Conservation (phyloP, 2,329 filamentous ascomycete genomes). For the Scedosporium minutisporum region DNA sequence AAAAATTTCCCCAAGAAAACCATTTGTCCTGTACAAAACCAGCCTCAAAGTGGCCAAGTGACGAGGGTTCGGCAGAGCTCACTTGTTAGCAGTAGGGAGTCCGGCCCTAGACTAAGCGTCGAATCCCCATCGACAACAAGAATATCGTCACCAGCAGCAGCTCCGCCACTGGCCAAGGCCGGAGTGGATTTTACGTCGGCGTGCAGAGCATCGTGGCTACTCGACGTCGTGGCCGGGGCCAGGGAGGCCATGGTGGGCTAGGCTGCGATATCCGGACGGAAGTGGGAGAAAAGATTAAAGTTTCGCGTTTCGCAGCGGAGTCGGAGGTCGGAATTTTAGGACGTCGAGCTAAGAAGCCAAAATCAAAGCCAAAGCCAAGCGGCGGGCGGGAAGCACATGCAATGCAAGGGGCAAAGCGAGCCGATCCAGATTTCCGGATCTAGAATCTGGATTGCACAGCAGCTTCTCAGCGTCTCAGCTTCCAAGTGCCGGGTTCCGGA, state of each 20-base stretch:
- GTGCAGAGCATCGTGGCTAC: background rate
- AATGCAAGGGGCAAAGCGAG: background rate
- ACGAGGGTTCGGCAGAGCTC: background rate
- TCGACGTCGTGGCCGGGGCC: background rate
- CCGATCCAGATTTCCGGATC: too few relatives aligned
- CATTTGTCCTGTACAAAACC: background rate
- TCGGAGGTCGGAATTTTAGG: too few relatives aligned
- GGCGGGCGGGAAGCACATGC: background rate
- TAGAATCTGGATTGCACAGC: too few relatives aligned
- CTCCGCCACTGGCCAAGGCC: background rate
- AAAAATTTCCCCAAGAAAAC: background rate
- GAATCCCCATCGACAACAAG: slow-evolving; percentile 1
- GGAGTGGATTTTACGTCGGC: background rate
- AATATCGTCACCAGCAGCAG: background rate
- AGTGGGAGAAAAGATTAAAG: too few relatives aligned
- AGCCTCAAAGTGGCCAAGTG: background rate
- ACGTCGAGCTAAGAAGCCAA: too few relatives aligned
- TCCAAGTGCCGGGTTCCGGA: too few relatives aligned
- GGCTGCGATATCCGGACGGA: too few relatives aligned
- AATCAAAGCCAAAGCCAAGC: background rate
- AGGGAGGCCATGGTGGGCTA: too few relatives aligned
- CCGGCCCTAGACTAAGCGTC: background rate
- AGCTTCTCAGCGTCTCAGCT: too few relatives aligned
- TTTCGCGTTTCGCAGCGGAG: too few relatives aligned
- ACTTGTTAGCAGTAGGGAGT: slow-evolving; percentile 2